Conservation (phyloP, 2,329 filamentous ascomycete species). For the Pyrenophora teres region DNA sequence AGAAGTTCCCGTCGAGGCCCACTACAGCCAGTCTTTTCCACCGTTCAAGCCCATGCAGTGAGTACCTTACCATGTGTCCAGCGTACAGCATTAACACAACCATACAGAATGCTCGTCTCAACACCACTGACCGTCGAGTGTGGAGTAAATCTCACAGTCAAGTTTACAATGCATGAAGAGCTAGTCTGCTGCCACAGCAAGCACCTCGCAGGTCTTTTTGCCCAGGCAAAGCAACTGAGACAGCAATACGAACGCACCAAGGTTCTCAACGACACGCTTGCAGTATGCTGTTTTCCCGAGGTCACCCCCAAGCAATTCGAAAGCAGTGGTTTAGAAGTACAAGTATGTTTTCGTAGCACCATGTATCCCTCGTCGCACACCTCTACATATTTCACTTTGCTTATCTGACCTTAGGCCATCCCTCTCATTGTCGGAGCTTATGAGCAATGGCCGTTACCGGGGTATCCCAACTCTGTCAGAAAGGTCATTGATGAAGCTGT, state of each 20-base stretch:
- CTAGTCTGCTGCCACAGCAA: conserved; percentile 20
- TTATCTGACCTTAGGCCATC: not conserved
- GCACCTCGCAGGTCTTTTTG: not conserved
- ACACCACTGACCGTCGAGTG: conserved; percentile 20
- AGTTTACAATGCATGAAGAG: conserved; percentile 15
- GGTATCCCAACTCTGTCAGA: not conserved
- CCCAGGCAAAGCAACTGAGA: conserved; percentile 4
- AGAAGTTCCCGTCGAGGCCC: not conserved
- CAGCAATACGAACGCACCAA: conserved; percentile 3
- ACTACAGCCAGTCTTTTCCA: not conserved
- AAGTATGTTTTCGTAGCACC: conserved; percentile 3
- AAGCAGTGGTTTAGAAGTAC: not conserved
- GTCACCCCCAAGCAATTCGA: conserved; percentile 2
- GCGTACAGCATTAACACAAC: not conserved
- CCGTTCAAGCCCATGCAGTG: conserved; percentile 5
- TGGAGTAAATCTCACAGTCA: conserved; percentile 10
- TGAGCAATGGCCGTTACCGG: conserved; percentile 2
- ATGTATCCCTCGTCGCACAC: no score
- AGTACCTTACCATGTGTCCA: not conserved
- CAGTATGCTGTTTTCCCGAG: not conserved
- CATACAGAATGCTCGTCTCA: conserved; percentile 10
- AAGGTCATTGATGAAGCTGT: conserved; percentile 3
- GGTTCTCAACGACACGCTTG: not conserved
- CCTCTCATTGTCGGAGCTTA: not conserved
- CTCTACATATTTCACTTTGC: rapidly evolving